Evolutionary conservation across 106 monocot genomes (phyloP).

Genomic region (Xerophyta viscosa): DNA sequence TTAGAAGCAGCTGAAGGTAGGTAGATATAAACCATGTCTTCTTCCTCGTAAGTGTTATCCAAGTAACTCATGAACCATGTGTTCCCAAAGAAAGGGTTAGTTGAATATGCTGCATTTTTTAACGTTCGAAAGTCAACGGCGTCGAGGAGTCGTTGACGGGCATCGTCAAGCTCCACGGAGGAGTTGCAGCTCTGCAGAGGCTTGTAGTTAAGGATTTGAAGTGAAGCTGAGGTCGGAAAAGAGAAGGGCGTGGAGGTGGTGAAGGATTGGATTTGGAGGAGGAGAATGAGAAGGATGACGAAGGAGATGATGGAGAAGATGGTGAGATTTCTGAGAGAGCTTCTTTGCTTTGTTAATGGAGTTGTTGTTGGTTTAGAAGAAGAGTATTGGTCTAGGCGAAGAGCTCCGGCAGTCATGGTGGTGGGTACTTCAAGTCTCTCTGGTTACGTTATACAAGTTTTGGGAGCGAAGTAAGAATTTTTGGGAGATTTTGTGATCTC

Average conservation of each 20-base stretch:
- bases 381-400: no score
- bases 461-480: no score
- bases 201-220: neutral
- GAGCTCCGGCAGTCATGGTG: no score
- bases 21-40: constrained; percentile 16
- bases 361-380: no score
- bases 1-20: constrained; percentile 7
- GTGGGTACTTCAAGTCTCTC: no score
- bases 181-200: neutral
- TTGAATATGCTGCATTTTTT: constrained; percentile 1
- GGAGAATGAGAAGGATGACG: neutral
- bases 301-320: neutral
- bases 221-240: neutral
- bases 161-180: neutral
- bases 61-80: constrained; percentile 34
- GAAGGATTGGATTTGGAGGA: neutral
- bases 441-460: no score
- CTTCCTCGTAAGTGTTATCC: neutral
- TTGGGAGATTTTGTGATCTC: no score
- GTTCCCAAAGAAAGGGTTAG: constrained; percentile 3
- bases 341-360: no score
- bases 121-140: constrained; percentile 6
- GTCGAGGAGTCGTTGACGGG: neutral
- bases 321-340: neutral
- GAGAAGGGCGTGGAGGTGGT: neutral